Conservation (phyloP, 495 filamentous ascomycete species). For the Hypoxylon intermedium region DNA sequence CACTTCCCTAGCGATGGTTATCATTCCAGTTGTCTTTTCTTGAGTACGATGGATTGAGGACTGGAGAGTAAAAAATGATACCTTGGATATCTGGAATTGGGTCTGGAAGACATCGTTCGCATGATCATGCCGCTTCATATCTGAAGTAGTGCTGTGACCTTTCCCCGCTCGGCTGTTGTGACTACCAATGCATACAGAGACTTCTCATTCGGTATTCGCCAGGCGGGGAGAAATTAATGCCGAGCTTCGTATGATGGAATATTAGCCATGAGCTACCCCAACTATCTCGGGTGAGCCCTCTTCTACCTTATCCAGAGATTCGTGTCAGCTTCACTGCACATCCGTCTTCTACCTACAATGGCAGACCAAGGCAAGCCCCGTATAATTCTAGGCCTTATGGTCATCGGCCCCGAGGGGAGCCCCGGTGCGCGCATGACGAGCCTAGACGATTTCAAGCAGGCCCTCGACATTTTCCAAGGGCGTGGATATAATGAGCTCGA, state of each 20-base stretch:
- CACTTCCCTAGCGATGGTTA: no score
- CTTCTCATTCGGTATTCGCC: no score
- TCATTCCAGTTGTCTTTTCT: no score
- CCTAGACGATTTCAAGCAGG: conserved; percentile 66
- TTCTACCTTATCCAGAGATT: not conserved
- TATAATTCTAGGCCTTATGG: conserved; percentile 61
- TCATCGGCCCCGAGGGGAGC: conserved; percentile 49
- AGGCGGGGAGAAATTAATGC: conserved; percentile 19
- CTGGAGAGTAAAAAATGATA: no score
- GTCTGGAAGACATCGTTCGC: no score
- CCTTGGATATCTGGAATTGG: no score
- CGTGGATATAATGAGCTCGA: conserved; percentile 74
- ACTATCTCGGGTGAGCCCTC: not conserved
- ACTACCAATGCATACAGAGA: no score
- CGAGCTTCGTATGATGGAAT: conserved; percentile 3
- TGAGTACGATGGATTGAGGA: no score
- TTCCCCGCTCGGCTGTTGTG: no score
- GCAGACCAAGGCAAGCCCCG: conserved; percentile 46
- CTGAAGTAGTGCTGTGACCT: no score
- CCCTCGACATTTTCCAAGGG: conserved; percentile 66
- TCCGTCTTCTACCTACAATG: conserved; percentile 8
- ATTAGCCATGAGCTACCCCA: conserved; percentile 16
- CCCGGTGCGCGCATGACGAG: conserved; percentile 63
- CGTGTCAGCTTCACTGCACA: not conserved
- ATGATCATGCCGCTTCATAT: no score